These are phyloP conservation scores for Azolla pinnata DNA, from an alignment of 75 land plant genomes.

Conservation along the genomic window DNA sequence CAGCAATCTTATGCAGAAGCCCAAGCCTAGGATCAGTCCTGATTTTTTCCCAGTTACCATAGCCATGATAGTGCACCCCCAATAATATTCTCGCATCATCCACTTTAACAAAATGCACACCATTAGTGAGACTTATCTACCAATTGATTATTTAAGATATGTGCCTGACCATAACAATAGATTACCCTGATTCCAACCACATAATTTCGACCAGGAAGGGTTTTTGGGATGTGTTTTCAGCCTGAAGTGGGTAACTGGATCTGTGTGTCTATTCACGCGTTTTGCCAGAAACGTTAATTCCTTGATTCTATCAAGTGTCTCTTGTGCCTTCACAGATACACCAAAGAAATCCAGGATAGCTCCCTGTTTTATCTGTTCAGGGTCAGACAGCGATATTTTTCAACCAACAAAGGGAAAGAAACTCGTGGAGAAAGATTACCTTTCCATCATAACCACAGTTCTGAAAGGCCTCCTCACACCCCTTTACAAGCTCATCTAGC, in stretches of 20 bases:
- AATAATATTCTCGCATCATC: slow-evolving; percentile 96
- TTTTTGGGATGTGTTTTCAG: slow-evolving; percentile 57
- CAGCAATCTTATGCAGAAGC: slow-evolving; percentile 81
- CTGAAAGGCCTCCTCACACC: slow-evolving; percentile 63
- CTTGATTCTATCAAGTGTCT: slow-evolving; percentile 67
- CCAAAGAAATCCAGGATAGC: slow-evolving; percentile 94
- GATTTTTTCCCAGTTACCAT: slow-evolving; percentile 96
- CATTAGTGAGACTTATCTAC: not conserved
- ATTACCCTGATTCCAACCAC: slow-evolving; percentile 94
- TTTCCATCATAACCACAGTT: slow-evolving; percentile 51
- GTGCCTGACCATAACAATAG: not conserved
- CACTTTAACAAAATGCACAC: slow-evolving; percentile 34
- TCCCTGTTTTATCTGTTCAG: slow-evolving; percentile 56
- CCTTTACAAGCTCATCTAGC: slow-evolving; percentile 60
- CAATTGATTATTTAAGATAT: not conserved
- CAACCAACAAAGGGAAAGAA: too few relatives aligned
- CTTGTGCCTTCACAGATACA: slow-evolving; percentile 88
- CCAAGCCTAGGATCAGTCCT: slow-evolving; percentile 71
- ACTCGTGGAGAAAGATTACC: slow-evolving; percentile 52
- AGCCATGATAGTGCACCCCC: slow-evolving; percentile 85
- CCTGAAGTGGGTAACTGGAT: slow-evolving; percentile 79
- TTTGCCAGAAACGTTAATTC: slow-evolving; percentile 80
- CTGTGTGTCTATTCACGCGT: slow-evolving; percentile 63
- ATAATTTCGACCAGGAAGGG: slow-evolving; percentile 87
- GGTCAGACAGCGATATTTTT: too few relatives aligned